These are phyloP conservation scores for Inosperma sp. DNA, from an alignment of 768 basidiomycete genomes.

Conservation along the genomic window DNA sequence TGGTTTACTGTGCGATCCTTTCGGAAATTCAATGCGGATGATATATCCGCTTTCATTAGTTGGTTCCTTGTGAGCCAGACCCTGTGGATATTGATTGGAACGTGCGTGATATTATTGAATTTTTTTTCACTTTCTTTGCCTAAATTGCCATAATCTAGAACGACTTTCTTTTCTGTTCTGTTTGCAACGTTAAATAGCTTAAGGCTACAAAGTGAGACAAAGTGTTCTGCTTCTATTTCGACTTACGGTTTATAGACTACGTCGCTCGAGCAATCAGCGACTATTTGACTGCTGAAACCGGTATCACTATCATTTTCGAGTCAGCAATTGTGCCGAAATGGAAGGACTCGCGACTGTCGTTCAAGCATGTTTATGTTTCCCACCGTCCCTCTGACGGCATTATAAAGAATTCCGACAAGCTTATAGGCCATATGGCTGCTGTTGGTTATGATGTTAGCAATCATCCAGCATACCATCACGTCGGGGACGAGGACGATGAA, in stretches of 20 bases:
- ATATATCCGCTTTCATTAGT: conserved; percentile 92
- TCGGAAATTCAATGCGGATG: conserved; percentile 92
- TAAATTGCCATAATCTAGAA: conserved; percentile 41
- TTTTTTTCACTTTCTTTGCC: not conserved
- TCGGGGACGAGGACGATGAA: conserved; percentile 57
- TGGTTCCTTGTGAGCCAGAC: conserved; percentile 97
- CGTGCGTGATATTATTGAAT: conserved; percentile 46
- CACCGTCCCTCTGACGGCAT: conserved; percentile 50
- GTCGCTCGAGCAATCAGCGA: conserved; percentile 86
- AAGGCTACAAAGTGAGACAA: conserved; percentile 64
- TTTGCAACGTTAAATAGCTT: conserved; percentile 89
- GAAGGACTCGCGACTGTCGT: conserved; percentile 92
- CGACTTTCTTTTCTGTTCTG: conserved; percentile 92
- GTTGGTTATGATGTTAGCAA: conserved; percentile 73
- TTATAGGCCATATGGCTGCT: conserved; percentile 49
- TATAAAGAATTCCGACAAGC: conserved; percentile 9
- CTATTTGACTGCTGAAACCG: conserved; percentile 90
- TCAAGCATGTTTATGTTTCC: conserved; percentile 95
- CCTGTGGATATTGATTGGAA: conserved; percentile 92
- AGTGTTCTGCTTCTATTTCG: not conserved
- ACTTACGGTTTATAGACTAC: conserved; percentile 47
- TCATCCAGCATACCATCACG: conserved; percentile 64
- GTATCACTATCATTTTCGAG: conserved; percentile 93
- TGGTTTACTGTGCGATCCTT: conserved; percentile 97
- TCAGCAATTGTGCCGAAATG: conserved; percentile 97